These are phyloP conservation scores for Lyophyllum atratum DNA, from an alignment of 768 basidiomycete species.

Conservation along the genomic window DNA sequence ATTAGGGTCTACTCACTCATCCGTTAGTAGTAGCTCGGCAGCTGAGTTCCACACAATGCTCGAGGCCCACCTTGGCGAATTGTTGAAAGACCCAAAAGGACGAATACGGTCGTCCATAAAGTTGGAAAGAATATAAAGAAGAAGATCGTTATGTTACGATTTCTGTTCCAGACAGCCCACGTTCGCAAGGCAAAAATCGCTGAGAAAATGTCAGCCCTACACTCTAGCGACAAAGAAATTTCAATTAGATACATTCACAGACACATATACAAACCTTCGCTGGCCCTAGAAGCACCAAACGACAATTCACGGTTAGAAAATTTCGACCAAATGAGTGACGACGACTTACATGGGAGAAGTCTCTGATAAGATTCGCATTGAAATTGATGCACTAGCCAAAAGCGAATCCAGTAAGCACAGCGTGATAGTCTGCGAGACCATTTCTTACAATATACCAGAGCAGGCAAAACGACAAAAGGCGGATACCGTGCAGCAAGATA, in stretches of 20 bases:
- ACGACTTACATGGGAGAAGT: neutral
- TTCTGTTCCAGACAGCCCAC: slow-evolving; percentile 9
- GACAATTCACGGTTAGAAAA: neutral
- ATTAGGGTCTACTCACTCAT: no score
- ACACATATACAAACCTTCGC: slow-evolving; percentile 5
- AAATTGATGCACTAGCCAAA: neutral
- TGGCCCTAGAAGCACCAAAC: neutral
- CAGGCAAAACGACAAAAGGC: slow-evolving; percentile 1
- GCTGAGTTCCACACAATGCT: neutral
- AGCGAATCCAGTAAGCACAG: neutral
- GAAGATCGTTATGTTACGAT: slow-evolving; percentile 5
- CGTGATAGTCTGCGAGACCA: neutral
- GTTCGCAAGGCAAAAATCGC: slow-evolving; percentile 7
- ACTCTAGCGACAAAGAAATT: neutral
- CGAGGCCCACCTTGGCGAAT: neutral
- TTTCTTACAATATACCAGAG: neutral
- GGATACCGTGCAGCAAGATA: slow-evolving; percentile 4
- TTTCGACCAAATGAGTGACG: neutral
- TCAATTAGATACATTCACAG: slow-evolving; percentile 2
- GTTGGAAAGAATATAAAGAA: neutral
- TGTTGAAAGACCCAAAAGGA: neutral
- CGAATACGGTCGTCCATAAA: neutral
- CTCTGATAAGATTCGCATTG: neutral
- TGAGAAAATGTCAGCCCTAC: neutral
- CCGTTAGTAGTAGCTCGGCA: no score